Evolutionary conservation across 2,329 filamentous ascomycete genomes (phyloP), one percentile per base, ranked within the genome.

Genomic region (Parastagonospora avenae): DNA sequence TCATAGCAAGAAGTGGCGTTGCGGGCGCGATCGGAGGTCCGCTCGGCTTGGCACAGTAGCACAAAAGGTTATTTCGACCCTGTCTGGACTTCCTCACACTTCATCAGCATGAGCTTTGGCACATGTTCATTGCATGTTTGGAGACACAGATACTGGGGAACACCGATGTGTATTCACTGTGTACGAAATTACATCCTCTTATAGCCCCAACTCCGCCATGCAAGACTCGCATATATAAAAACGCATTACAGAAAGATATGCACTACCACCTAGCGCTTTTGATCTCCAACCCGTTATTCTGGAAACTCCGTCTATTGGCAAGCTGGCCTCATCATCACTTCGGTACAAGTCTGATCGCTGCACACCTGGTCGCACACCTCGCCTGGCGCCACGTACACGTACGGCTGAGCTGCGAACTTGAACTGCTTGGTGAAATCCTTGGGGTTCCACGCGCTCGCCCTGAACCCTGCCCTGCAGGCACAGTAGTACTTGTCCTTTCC

Each of bases 401-500:
- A 68, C 46, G 61, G 63, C 46, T 59, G 58, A 2, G 58, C 62
- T 12, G 54, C 45, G 8, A 65, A 54, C 36, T 60, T 58, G 48
- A 67, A 66, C 56, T 69, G 65, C 53, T 61, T 60, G 37, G 46
- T 55, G 46, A 67, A 67, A 42, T 71, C 60, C 57, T 63, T 66
- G 4, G 57, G 50, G 37, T 60, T 60, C 41, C 46, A 60, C 7
- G 31, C 49, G 29, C 61, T 58, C 2, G 55, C 45, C 35, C 59
- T 54, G 49, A 48, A 69, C 1, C 66, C 67, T 16, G 65, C 65
- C 15, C 64, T 46, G 57, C 66, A 71, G 3, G 63, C 63, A 37
- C 67, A 69, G 52, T 67, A 66, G 54, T 65, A 61, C 29, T 61
- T 62, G 46, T 49, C 57, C 4, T 59, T 63, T 4, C 63, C 62